A percentile compares a stretch with the other conserved stretches of the same genome.
Conservation (phyloP, 805 yeast genomes). For the Sugiyamaella americana region DNA sequence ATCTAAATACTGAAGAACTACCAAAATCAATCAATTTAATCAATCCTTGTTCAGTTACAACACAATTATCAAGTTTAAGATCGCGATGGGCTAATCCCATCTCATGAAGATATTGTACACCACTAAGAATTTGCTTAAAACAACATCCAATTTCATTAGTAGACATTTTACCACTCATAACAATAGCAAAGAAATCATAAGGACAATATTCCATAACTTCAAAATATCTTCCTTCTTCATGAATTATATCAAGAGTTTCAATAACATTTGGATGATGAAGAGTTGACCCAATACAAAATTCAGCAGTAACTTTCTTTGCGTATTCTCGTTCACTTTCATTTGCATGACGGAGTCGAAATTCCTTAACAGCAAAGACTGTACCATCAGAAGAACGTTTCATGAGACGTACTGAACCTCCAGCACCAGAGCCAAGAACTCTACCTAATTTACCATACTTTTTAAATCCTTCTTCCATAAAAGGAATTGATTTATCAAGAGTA, state of each 20-base stretch:
- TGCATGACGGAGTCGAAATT: constrained; percentile 61
- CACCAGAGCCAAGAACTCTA: constrained; percentile 79
- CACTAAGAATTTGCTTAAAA: constrained; percentile 71
- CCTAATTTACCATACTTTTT: constrained; percentile 74
- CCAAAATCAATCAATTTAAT: constrained; percentile 91
- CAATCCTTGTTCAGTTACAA: constrained; percentile 66
- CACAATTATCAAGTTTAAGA: constrained; percentile 88
- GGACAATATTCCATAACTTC: constrained; percentile 93
- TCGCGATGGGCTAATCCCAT: constrained; percentile 92
- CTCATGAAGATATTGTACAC: constrained; percentile 68
- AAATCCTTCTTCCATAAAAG: constrained; percentile 39
- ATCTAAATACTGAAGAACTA: constrained; percentile 76
- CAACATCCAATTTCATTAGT: constrained; percentile 69
- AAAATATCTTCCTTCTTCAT: constrained; percentile 55
- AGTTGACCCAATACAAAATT: constrained; percentile 74
- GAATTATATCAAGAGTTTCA: constrained; percentile 71
- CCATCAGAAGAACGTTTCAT: constrained; percentile 57
- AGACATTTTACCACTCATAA: constrained; percentile 80
- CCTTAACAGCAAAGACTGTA: constrained; percentile 76
- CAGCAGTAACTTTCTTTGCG: constrained; percentile 71
- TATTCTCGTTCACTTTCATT: constrained; percentile 65
- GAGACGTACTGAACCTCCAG: constrained; percentile 87
- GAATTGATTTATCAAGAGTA: constrained; percentile 19
- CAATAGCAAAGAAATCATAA: constrained; percentile 85
- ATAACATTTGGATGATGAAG: constrained; percentile 75